Evolutionary conservation across 2,329 filamentous ascomycete species (phyloP), one percentile per base, ranked within the genome.

Genomic region (Fusarium subtropicale): DNA sequence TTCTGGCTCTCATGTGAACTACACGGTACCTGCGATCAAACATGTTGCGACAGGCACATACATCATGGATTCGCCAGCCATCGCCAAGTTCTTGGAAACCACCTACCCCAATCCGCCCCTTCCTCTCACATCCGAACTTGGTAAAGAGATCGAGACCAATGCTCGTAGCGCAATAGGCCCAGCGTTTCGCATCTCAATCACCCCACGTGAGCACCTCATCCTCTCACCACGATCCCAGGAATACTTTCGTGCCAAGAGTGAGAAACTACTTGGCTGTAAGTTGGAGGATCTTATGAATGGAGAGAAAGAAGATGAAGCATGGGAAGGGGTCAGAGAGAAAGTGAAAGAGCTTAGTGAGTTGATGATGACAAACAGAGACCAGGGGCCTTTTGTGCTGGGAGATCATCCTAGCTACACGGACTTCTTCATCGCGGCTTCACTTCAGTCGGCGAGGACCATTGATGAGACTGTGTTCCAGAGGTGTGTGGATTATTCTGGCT

Each of bases 371-470:
- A 61, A 66, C 30, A 51, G 30, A 5, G 30, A 38, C 1, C 28
- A 64, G 7, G 62, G 63, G 1, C 45, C 26, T 0, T 66, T 66
- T 6, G 10, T 66, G 1, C 0, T 66, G 9, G 62, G 63, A 2
- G 50, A 41, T 10, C 28, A 12, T 30, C 63, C 63, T 9, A 66
- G 39, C 1, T 61, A 66, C 10, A 56, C 56, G 4, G 63, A 66
- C 26, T 66, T 66, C 5, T 56, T 66, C 5, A 56, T 66, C 1
- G 55, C 62, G 6, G 62, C 26, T 10, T 61, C 63, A 2, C 63
- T 66, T 9, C 63, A 66, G 5, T 66, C 56, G 1, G 16, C 34
- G 1, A 66, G 50, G 31, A 61, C 34, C 7, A 26, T 66, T 31
- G 62, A 66, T 30, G 56, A 66, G 10, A 22, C 9, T 5, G 22